Evolutionary conservation across 345 rosid genomes (phyloP), one percentile per base, ranked within the genome.

Genomic region (Bretschneidera sinensis): DNA sequence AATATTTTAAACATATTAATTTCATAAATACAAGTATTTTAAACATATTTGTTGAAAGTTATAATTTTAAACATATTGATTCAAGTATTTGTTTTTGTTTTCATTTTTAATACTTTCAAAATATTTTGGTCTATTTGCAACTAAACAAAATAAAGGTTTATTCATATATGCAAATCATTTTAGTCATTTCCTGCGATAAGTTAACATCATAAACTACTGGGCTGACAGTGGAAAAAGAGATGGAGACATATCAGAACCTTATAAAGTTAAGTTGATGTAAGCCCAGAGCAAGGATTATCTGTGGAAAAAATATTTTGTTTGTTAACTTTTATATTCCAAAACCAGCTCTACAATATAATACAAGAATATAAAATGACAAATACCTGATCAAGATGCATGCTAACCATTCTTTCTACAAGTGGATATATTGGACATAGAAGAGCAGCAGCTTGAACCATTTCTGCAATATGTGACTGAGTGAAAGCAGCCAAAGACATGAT

Each of bases 361-460:
- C 33, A 28, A 57, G 10, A 71, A 45, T 48, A 24, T 22, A 3
- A 54, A 63, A 53, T 57, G 48, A 60, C 48, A 31, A 35, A 24
- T 73, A 89, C 98, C 88, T 87, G 90, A 81, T 92, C 98, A 22
- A 92, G 85, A 81, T 92, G 98, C 76, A 83, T 21, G 57, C 63
- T 67, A 61, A 87, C 98, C 96, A 92, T 89, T 80, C 88, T 78
- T 61, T 71, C 82, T 39, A 84, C 95, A 74, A 89, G 88, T 39
- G 96, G 90, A 73, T 97, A 78, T 73, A 92, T 92, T 56, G 98
- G 97, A 63, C 80, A 83, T 51, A 92, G 78, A 71, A 92, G 83
- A 15, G 97, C 96, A 67, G 92, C 98, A 69, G 97, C 98, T 77
- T 83, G 92, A 63, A 92, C 88, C 96, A 84, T 83, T 67, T 84